These are phyloP conservation scores for Mycena maculata DNA, from an alignment of 768 basidiomycete genomes.

Conservation along the genomic window DNA sequence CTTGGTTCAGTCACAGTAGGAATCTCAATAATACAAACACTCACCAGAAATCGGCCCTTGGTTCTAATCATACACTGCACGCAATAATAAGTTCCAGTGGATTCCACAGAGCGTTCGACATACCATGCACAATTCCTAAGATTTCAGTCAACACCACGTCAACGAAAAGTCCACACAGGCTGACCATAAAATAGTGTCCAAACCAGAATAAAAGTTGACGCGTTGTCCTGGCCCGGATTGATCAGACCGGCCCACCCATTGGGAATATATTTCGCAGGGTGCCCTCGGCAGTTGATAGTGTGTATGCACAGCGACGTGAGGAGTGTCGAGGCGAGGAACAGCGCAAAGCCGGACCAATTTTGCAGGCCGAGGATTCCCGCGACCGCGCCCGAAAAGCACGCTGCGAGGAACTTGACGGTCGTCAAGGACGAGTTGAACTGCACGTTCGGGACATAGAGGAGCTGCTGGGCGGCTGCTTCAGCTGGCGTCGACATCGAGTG, in stretches of 20 bases:
- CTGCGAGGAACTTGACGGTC: constrained; percentile 82
- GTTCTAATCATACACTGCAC: constrained; percentile 15
- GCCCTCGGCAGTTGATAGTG: constrained; percentile 76
- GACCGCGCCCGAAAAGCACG: constrained; percentile 88
- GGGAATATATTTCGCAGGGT: constrained; percentile 69
- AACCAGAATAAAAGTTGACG: constrained; percentile 89
- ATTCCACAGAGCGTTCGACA: background rate
- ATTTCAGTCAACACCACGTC: background rate
- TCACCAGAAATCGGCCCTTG: background rate
- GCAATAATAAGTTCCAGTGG: background rate
- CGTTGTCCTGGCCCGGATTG: constrained; percentile 90
- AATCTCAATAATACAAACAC: background rate
- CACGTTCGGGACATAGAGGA: constrained; percentile 75
- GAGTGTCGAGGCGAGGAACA: constrained; percentile 78
- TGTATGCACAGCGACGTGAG: constrained; percentile 75
- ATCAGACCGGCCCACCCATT: constrained; percentile 76
- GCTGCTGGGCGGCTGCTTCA: constrained; percentile 63
- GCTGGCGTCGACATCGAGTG: constrained; percentile 60
- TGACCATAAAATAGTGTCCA: constrained; percentile 93
- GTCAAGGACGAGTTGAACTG: constrained; percentile 68
- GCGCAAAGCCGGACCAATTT: constrained; percentile 83
- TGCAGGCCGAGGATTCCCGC: constrained; percentile 92
- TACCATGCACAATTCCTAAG: constrained; percentile 63
- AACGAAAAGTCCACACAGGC: background rate
- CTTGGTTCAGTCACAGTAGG: background rate